These are phyloP conservation scores for Beverwykella pulmonaria DNA, from an alignment of 495 filamentous ascomycete genomes.

Conservation along the genomic window DNA sequence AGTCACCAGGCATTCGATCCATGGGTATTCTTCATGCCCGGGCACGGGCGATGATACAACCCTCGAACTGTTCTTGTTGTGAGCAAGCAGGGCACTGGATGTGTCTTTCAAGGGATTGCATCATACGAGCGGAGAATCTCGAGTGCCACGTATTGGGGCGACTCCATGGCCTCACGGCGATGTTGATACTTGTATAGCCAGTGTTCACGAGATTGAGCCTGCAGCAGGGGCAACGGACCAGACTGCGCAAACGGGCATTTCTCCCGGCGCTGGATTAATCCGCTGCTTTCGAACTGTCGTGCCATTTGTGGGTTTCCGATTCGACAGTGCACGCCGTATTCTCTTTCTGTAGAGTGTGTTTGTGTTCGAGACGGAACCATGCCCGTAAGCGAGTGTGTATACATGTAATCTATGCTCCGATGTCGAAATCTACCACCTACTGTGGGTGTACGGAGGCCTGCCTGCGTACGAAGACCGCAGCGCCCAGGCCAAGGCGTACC, in stretches of 20 bases:
- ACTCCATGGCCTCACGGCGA: neutral
- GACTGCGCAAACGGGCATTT: neutral
- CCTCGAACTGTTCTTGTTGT: neutral
- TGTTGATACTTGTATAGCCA: neutral
- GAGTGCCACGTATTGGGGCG: neutral
- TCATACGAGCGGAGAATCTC: neutral
- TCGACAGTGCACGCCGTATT: neutral
- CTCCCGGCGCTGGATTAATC: neutral
- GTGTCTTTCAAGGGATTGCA: neutral
- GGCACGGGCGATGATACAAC: neutral
- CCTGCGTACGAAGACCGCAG: neutral
- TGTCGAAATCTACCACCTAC: neutral
- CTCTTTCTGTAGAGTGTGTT: neutral
- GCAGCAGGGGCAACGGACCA: neutral
- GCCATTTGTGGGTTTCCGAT: neutral
- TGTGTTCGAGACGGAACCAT: neutral
- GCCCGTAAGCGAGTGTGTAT: neutral
- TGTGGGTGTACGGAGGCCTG: neutral
- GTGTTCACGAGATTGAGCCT: neutral
- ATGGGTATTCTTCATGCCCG: neutral
- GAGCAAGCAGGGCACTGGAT: neutral
- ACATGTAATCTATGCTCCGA: slow-evolving; percentile 3
- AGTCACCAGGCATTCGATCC: neutral
- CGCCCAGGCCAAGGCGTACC: neutral
- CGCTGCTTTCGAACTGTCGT: neutral